Evolutionary conservation across 2,329 filamentous ascomycete genomes (phyloP), one percentile per base, ranked within the genome.

Genomic region (Fusarium marasasianum): DNA sequence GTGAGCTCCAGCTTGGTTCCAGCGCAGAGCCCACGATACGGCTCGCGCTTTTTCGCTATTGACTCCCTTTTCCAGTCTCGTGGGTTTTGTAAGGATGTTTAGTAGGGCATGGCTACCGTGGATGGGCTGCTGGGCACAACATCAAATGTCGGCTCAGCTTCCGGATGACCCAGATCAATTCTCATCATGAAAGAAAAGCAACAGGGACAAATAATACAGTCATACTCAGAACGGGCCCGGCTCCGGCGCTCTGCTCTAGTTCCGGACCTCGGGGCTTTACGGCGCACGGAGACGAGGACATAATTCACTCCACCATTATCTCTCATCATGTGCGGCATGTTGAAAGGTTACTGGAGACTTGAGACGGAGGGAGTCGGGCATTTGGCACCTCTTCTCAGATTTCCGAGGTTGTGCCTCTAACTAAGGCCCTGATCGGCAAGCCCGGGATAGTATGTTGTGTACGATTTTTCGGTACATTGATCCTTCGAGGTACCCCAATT

Each of bases 51-150:
- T 57, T 54, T 73, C 38, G 61, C 63, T 66, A 56, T 63, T 43
- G 63, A 67, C 65, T 77, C 71, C 72, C 63, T 64, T 76, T 60
- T 72, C 72, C 65, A 60, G 29, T 68, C 59, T 68, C 73, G 68
- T 66, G 67, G 56, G 61, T 64, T 71, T 50, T 60, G 66, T 51
- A 41, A 68, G 67, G 43, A 51, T 51, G 33, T 58, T 63, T 64
- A 61, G 63, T 29, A 47, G 35, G 51, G 51, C 51, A 54, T 54
- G 40, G 55, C 14, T 18, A 33, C 48, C 48, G 45, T 18, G 44
- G 33, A 56, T 37, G 44, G n/a, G n/a, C n/a, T n/a, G n/a, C n/a
- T n/a, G n/a, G 14, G 22, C 43, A 60, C 48, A 40, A 24, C 51
- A 66, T 62, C 63, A 72, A 75, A 72, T 74, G 47, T 74, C 72